Evolutionary conservation across 192 early-diverging fungal species (phyloP).

Genomic region (Gonapodya prolifera): DNA sequence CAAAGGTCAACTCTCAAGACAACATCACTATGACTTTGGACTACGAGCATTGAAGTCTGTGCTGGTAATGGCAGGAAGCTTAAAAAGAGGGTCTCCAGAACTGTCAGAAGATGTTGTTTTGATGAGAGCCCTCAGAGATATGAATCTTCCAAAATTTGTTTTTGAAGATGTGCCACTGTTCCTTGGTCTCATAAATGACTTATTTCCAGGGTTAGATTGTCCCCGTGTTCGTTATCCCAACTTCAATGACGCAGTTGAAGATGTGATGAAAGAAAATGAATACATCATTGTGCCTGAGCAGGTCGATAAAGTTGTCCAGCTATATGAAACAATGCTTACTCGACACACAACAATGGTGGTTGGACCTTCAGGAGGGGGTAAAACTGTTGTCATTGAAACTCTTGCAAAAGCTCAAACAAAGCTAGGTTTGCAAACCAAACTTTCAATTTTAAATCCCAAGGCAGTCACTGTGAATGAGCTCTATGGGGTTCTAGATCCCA

Average conservation of each 20-base stretch:
- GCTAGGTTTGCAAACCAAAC: conserved; percentile 49
- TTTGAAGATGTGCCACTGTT: conserved; percentile 50
- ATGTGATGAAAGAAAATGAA: conserved; percentile 41
- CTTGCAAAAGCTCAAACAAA: conserved; percentile 44
- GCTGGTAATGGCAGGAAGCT: conserved; percentile 43
- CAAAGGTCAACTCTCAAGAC: conserved; percentile 49
- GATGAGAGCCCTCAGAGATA: conserved; percentile 51
- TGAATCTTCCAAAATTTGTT: conserved; percentile 53
- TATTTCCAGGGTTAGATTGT: conserved; percentile 45
- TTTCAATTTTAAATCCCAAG: conserved; percentile 50
- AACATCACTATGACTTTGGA: conserved; percentile 57
- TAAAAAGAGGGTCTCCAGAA: conserved; percentile 43
- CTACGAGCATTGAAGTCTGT: conserved; percentile 52
- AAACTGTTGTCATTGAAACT: conserved; percentile 43
- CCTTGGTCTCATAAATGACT: conserved; percentile 42
- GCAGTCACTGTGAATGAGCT: conserved; percentile 54
- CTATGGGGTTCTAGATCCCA: conserved; percentile 49
- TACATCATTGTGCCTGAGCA: conserved; percentile 47
- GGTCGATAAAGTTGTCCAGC: conserved; percentile 49
- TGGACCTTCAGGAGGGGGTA: conserved; percentile 48
- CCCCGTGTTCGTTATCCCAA: conserved; percentile 40
- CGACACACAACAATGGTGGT: conserved; percentile 53
- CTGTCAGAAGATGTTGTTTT: conserved; percentile 48
- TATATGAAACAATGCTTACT: conserved; percentile 45
- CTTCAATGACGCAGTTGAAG: conserved; percentile 42